Evolutionary conservation across 345 rosid species (phyloP), one percentile per base, ranked within the genome.

Genomic region (Heritiera littoralis): DNA sequence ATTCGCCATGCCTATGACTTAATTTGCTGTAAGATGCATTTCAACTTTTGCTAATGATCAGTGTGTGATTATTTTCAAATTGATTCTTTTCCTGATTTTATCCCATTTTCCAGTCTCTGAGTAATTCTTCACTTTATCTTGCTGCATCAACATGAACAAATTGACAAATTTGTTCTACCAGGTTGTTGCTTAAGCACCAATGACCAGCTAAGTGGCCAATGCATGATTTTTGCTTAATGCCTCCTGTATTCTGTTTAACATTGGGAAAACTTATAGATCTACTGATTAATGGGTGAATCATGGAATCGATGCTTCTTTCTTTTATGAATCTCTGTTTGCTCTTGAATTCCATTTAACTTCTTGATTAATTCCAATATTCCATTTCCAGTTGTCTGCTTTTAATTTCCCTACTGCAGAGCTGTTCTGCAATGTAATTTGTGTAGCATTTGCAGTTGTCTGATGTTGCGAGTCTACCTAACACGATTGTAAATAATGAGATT

Each of bases 1-100:
- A 35, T 32, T 72, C 52, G 61, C 46, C 1, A 8, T 72, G 23
- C 15, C 40, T 72, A 51, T 72, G 35, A 30, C 17, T 71, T 49
- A 30, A 51, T 71, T 30, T 49, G 58, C 75, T 72, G 18, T 52
- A 52, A 51, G 46, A 20, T 51, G 45, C 60, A 70, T 70, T 70
- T 70, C 9, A 1, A 71, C 75, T 71, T 49, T 49, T 28, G 43
- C 74, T 8, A 70, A 43, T 70, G n/a, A 48, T 70, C 0, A 5
- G 38, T 35, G 15, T 49, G 20, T 49, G 40, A 43, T 43, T 67
- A n/a, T 20, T 67, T 66, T 41, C 49, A 18, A n/a, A 41, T 40
- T 13, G 17, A 46, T 70, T 23, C 2, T 48, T 20, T 46, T 46
- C 56, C 48, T 23, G 41, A 70, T n/a, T 28, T 70, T 28, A 41